These are phyloP conservation scores for Cordyceps militaris DNA, from an alignment of 2,329 filamentous ascomycete species.

Conservation along the genomic window DNA sequence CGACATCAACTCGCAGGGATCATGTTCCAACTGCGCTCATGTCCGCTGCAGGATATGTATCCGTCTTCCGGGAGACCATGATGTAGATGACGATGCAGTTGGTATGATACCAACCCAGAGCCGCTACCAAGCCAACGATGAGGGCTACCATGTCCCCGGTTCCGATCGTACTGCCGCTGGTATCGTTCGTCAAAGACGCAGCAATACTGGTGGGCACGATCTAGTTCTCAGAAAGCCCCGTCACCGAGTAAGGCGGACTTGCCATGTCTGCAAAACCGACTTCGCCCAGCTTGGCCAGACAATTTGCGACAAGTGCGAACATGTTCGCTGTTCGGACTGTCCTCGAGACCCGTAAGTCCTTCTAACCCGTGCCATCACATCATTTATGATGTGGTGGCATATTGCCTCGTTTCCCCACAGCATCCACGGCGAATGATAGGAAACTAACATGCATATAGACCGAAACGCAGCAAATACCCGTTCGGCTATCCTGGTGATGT, in stretches of 20 bases:
- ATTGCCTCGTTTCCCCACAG: not conserved
- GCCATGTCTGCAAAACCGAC: constrained; percentile 63
- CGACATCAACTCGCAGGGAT: constrained; percentile 63
- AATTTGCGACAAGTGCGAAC: constrained; percentile 61
- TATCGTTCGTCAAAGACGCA: constrained; percentile 54
- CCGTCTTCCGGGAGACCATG: constrained; percentile 62
- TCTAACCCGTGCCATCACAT: not conserved
- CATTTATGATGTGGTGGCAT: no score
- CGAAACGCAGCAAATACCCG: constrained; percentile 63
- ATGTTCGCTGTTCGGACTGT: constrained; percentile 72
- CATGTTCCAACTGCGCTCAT: constrained; percentile 73
- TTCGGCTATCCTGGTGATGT: constrained; percentile 63
- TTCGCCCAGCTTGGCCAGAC: constrained; percentile 51
- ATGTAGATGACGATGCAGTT: constrained; percentile 46
- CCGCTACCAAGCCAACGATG: constrained; percentile 46
- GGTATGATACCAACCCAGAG: constrained; percentile 31
- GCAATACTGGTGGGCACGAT: constrained; percentile 61
- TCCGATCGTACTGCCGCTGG: constrained; percentile 41
- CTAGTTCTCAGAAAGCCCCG: constrained; percentile 63
- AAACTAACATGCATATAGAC: constrained; percentile 30
- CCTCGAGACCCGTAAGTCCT: constrained; percentile 67
- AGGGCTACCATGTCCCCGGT: constrained; percentile 45
- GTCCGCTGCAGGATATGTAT: constrained; percentile 73
- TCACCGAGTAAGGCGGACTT: constrained; percentile 67
- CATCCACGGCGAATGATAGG: not conserved